Conservation (phyloP, 2,329 filamentous ascomycete species). For the Nemania sp. region DNA sequence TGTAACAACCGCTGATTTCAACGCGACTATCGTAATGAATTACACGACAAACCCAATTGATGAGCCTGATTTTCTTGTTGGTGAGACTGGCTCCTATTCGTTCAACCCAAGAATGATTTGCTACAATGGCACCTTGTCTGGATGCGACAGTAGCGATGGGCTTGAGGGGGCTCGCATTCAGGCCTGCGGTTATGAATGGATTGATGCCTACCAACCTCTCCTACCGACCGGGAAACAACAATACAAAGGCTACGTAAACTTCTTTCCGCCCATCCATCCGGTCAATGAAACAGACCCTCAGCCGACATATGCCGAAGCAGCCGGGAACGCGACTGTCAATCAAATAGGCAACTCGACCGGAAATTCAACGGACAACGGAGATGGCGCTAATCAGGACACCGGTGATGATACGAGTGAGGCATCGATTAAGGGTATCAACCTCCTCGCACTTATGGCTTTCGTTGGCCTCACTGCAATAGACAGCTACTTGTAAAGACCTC, state of each 20-base stretch:
- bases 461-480: background rate
- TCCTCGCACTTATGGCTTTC: conserved; percentile 8
- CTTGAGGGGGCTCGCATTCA: conserved; percentile 21
- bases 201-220: conserved; percentile 14
- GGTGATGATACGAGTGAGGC: conserved; percentile 14
- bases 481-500: background rate
- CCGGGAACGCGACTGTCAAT: conserved; percentile 28
- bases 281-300: conserved; percentile 17
- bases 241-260: conserved; percentile 10
- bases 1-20: conserved; percentile 18
- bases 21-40: conserved; percentile 20
- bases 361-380: conserved; percentile 10
- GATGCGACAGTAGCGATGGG: conserved; percentile 8
- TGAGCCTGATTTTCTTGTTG: conserved; percentile 14
- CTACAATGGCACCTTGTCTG: conserved; percentile 24
- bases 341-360: background rate
- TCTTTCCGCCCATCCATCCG: background rate
- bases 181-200: conserved; percentile 21
- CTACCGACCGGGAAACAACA: conserved; percentile 20
- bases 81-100: background rate
- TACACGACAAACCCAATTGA: conserved; percentile 21
- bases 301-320: conserved; percentile 24
- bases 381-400: conserved; percentile 3
- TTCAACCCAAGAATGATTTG: conserved; percentile 5
- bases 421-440: conserved; percentile 8